Percentiles rank a stretch among this genome's conserved stretches.
Conservation (phyloP, 768 basidiomycete species). For the Auriscalpium vulgare region DNA sequence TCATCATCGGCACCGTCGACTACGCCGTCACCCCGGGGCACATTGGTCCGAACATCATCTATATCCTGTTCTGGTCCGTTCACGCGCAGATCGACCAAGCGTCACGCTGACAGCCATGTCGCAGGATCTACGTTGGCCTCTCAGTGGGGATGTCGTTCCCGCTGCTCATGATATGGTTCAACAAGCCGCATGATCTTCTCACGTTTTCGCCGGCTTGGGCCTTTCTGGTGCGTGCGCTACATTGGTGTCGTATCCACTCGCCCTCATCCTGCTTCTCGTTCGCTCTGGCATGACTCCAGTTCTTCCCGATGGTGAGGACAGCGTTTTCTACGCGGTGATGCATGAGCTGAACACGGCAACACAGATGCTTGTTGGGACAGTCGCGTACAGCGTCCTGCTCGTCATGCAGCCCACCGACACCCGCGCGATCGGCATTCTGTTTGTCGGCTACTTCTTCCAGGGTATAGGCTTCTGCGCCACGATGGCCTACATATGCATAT, state of each 20-base stretch:
- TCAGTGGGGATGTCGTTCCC: conserved; percentile 33
- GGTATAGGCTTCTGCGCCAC: conserved; percentile 42
- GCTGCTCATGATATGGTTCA: conserved; percentile 45
- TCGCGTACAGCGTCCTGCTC: conserved; percentile 36
- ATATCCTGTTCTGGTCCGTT: conserved; percentile 36
- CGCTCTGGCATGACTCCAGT: conserved; percentile 5
- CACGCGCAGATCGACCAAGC: no score
- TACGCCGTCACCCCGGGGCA: conserved; percentile 34
- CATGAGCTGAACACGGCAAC: not conserved
- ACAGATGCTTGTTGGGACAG: conserved; percentile 41
- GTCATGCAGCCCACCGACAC: conserved; percentile 29
- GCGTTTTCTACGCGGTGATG: no score
- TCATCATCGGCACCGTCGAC: conserved; percentile 40
- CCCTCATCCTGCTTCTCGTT: not conserved
- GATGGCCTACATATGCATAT: conserved; percentile 43
- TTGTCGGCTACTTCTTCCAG: conserved; percentile 42
- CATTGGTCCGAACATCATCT: conserved; percentile 28
- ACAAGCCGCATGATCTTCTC: conserved; percentile 35
- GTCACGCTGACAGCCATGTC: not conserved
- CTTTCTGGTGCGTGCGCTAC: conserved; percentile 26
- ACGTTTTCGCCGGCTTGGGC: conserved; percentile 32
- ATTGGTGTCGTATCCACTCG: not conserved
- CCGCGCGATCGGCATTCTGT: conserved; percentile 35
- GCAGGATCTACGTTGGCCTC: conserved; percentile 35
- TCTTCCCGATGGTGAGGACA: conserved; percentile 26